phyloP scores from a whole-genome alignment of 2,329 filamentous ascomycete genomes.

The Pseudocercospora cruenta region DNA sequence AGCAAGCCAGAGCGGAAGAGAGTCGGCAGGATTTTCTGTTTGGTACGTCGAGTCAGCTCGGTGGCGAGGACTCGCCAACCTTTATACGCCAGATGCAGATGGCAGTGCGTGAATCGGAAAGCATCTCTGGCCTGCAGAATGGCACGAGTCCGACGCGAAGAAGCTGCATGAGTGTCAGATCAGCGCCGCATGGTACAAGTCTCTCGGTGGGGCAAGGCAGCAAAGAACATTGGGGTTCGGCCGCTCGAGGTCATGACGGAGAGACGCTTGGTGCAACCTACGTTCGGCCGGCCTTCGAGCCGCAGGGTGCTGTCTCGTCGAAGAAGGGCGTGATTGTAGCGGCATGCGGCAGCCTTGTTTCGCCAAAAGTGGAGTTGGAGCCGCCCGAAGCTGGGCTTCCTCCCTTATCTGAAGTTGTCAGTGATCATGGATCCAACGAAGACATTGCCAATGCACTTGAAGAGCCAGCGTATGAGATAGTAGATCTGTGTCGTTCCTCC shows the following conservation, averaged over 20 bases:
- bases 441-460: background rate
- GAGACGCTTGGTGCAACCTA: conserved; percentile 9
- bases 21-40: conserved; percentile 77
- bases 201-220: conserved; percentile 36
- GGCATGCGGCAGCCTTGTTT: background rate
- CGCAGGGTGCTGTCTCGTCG: background rate
- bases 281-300: background rate
- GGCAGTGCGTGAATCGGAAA: conserved; percentile 63
- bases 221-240: conserved; percentile 69
- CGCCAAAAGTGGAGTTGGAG: background rate
- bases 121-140: conserved; percentile 33
- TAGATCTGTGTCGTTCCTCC: conserved; percentile 19
- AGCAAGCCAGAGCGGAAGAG: conserved; percentile 67
- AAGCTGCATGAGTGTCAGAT: conserved; percentile 32
- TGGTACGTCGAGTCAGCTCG: conserved; percentile 83
- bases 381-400: background rate
- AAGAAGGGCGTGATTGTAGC: background rate
- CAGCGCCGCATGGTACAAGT: conserved; percentile 35
- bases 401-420: background rate
- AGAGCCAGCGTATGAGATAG: conserved; percentile 1
- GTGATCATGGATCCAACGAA: background rate
- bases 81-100: conserved; percentile 65
- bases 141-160: conserved; percentile 19
- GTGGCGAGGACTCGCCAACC: conserved; percentile 70
- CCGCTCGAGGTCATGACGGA: conserved; percentile 68